Evolutionary conservation across 2,329 filamentous ascomycete genomes (phyloP), one percentile per base, ranked within the genome.

Genomic region (Cyphellophora europaea): DNA sequence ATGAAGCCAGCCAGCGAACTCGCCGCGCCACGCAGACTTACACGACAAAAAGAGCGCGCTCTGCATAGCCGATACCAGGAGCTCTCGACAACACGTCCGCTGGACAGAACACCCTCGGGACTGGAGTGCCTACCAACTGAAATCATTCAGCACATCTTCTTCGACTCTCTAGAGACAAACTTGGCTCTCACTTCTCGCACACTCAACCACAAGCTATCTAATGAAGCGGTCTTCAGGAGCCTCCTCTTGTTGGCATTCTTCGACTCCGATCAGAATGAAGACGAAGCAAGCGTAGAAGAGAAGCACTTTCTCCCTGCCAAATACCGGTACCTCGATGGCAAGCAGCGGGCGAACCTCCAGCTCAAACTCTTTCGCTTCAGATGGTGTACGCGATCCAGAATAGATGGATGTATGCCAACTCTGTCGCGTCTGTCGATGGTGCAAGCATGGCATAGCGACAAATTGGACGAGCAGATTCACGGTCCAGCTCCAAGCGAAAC

Each of bases 101-200:
- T n/a, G n/a, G n/a, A n/a, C n/a, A n/a, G n/a, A n/a, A n/a, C n/a
- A n/a, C n/a, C n/a, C n/a, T n/a, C n/a, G n/a, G n/a, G 40, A 6
- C 50, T 73, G 10, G 67, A 73, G 45, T 37, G 43, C 4, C 54
- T 73, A 1, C 70, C 70, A 0, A 49, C 58, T 3, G 69, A 73
- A 48, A 49, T 73, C 10, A 55, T 72, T n/a, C 63, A 72, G 44
- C 55, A 59, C 27, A 70, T 73, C 30, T 72, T 72, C 40, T 52
- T 67, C n/a, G 49, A 59, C 17, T 60, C 62, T 5, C 47, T 63
- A 15, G 67, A 71, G 41, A 43, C 66, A 19, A 61, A 65, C 23
- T 48, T 69, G 2, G 55, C 63, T 2, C 53, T 53, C 11, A 55
- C 58, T 4, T 72, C 69, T 0, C 53, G 51, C 0, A 41, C 51